Evolutionary conservation across 2,329 filamentous ascomycete genomes (phyloP).

Genomic region (Ophiobolus disseminans): DNA sequence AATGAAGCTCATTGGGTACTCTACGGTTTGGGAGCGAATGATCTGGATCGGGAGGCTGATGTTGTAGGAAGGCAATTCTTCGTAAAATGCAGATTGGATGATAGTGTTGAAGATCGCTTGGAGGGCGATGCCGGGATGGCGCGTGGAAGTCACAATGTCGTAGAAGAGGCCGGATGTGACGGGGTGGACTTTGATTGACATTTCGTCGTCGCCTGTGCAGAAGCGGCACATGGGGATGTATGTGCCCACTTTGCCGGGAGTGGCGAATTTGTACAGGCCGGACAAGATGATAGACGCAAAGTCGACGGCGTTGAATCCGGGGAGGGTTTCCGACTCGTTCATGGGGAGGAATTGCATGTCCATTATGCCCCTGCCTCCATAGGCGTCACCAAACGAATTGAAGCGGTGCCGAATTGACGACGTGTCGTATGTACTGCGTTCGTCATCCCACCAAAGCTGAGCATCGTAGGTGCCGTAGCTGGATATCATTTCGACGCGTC

Average conservation of each 20-base stretch:
- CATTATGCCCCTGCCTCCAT: not conserved
- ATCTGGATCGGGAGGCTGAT: not conserved
- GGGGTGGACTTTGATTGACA: not conserved
- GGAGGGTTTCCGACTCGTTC: no score
- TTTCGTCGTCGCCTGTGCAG: not conserved
- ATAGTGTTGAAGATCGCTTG: conserved; percentile 1
- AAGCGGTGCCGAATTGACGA: not conserved
- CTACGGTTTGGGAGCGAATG: not conserved
- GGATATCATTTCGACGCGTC: not conserved
- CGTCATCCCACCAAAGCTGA: not conserved
- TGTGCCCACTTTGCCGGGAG: not conserved
- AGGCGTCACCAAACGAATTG: no score
- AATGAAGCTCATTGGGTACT: not conserved
- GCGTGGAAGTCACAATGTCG: not conserved
- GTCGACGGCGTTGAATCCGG: no score
- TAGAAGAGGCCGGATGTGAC: not conserved
- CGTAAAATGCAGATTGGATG: not conserved
- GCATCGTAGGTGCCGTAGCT: not conserved
- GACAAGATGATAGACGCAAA: no score
- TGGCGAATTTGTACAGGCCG: not conserved
- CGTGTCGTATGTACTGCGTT: not conserved
- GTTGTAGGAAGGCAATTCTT: not conserved
- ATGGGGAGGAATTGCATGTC: not conserved
- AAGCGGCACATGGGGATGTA: not conserved
- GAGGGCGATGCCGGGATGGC: not conserved